These are phyloP conservation scores for Microstegium vimineum DNA, from an alignment of 176 grass and related monocot species.

Conservation along the genomic window DNA sequence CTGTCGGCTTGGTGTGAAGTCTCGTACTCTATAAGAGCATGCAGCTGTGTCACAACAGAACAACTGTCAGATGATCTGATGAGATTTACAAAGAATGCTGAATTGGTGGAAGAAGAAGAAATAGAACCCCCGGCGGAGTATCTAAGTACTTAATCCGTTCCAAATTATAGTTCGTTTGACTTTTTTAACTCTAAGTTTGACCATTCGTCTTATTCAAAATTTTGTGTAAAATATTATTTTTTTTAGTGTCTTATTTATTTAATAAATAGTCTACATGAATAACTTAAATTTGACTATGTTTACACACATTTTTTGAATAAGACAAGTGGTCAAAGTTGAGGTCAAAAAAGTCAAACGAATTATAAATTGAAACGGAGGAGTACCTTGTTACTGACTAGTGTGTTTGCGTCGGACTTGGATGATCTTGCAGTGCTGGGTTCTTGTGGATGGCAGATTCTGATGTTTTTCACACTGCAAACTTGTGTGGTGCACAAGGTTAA, in stretches of 20 bases:
- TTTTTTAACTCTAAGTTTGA: too few relatives aligned
- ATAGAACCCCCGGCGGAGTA: neutral
- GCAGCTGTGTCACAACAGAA: constrained; percentile 23
- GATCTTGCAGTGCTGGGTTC: constrained; percentile 48
- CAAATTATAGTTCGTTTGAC: too few relatives aligned
- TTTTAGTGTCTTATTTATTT: too few relatives aligned
- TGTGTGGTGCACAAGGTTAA: neutral
- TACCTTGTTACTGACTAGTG: constrained; percentile 58
- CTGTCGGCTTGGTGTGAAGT: constrained; percentile 46
- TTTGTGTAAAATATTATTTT: too few relatives aligned
- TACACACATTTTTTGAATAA: too few relatives aligned
- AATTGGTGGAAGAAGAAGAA: neutral
- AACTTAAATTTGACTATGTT: too few relatives aligned
- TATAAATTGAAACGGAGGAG: too few relatives aligned
- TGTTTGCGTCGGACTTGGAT: constrained; percentile 43
- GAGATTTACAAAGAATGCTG: neutral
- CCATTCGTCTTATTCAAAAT: too few relatives aligned
- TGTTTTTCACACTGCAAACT: constrained; percentile 57
- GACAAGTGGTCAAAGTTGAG: too few relatives aligned
- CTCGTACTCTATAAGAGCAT: constrained; percentile 68
- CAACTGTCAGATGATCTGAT: neutral
- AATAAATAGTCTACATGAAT: too few relatives aligned
- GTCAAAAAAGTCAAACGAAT: too few relatives aligned
- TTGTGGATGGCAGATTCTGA: constrained; percentile 66
- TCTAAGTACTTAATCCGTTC: too few relatives aligned